These are phyloP conservation scores for Colletotrichum somersetense DNA, from an alignment of 2,329 filamentous ascomycete genomes.

Conservation along the genomic window DNA sequence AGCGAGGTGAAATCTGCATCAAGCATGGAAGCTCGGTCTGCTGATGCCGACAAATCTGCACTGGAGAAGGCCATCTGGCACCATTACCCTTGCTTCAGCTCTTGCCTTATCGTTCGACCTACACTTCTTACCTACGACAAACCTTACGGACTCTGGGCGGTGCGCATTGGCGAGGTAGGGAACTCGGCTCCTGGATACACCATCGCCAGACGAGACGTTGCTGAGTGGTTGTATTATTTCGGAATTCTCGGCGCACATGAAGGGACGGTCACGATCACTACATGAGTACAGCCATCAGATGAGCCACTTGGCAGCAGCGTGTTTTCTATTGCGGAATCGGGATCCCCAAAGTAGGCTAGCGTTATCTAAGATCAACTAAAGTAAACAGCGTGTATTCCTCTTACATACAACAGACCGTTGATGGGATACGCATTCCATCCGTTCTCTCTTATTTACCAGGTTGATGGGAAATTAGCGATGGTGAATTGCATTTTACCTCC, in stretches of 20 bases:
- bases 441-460: too few relatives aligned
- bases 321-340: neutral
- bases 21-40: neutral
- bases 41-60: neutral
- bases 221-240: constrained; percentile 4
- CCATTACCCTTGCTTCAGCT: constrained; percentile 2
- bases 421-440: too few relatives aligned
- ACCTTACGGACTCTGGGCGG: constrained; percentile 7
- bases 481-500: neutral
- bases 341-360: neutral
- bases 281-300: neutral
- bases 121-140: constrained; percentile 10
- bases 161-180: constrained; percentile 1
- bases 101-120: constrained; percentile 13
- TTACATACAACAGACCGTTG: neutral
- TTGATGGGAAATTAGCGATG: neutral
- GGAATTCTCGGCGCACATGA: constrained; percentile 1
- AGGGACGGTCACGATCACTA: constrained; percentile 18
- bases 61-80: constrained; percentile 1
- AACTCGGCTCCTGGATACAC: constrained; percentile 12
- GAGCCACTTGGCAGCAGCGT: neutral
- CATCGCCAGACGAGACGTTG: constrained; percentile 3
- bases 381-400: neutral
- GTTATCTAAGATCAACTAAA: neutral
- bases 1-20: neutral